Evolutionary conservation across 352 stramenopile genomes (phyloP).

Genomic region (Phytophthora sansomeana): DNA sequence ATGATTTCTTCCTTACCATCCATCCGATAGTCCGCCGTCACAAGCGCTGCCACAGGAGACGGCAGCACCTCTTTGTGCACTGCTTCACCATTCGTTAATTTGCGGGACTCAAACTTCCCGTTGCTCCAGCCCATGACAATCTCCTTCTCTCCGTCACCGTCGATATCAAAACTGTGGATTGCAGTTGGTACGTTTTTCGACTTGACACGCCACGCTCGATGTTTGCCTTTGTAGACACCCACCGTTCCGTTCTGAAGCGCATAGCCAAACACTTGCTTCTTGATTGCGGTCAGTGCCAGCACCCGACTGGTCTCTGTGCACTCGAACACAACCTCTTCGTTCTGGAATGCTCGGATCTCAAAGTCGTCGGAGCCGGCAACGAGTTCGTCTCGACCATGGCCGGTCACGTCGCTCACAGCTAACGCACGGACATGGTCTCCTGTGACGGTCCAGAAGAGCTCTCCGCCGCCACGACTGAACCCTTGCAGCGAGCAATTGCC

Average conservation of each 20-base stretch:
- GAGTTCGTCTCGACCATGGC: constrained; percentile 76
- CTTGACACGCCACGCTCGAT: constrained; percentile 93
- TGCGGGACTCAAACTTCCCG: constrained; percentile 86
- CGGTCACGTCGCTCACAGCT: constrained; percentile 75
- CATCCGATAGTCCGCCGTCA: constrained; percentile 90
- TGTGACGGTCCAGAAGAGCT: constrained; percentile 93
- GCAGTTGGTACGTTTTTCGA: constrained; percentile 88
- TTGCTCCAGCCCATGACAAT: constrained; percentile 93
- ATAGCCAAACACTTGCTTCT: constrained; percentile 85
- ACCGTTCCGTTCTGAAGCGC: constrained; percentile 92
- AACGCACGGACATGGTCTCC: constrained; percentile 92
- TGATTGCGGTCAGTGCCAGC: constrained; percentile 74
- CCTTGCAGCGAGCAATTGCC: constrained; percentile 94
- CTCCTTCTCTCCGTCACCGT: constrained; percentile 90
- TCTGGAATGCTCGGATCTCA: constrained; percentile 90
- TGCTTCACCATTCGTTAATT: constrained; percentile 80
- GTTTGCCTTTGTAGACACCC: constrained; percentile 92
- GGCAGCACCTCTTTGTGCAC: constrained; percentile 85
- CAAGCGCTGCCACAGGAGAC: constrained; percentile 67
- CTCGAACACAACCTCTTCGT: constrained; percentile 91
- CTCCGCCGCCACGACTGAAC: constrained; percentile 79
- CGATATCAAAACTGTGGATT: constrained; percentile 91
- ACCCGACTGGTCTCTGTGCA: constrained; percentile 89
- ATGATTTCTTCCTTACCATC: constrained; percentile 91
- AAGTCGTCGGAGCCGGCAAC: constrained; percentile 93